Evolutionary conservation across 192 early-diverging fungal species (phyloP).

Genomic region (Dissophora ornata): DNA sequence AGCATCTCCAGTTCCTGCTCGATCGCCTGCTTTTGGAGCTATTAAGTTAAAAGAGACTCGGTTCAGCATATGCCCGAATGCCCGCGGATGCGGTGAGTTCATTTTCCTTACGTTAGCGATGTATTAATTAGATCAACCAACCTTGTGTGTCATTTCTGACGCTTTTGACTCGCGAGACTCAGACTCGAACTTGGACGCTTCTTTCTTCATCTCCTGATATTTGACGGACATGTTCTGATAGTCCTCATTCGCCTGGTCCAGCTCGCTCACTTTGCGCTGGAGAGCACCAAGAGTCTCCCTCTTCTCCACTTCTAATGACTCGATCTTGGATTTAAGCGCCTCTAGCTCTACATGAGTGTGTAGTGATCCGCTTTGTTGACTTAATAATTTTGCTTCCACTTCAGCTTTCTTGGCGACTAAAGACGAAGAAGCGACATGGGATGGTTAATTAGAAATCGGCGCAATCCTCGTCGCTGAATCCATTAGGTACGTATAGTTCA

Average conservation of each 20-base stretch:
- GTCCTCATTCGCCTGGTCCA: constrained; percentile 40
- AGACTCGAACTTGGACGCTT: constrained; percentile 31
- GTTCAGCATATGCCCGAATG: no score
- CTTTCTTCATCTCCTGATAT: constrained; percentile 44
- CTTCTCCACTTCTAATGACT: constrained; percentile 38
- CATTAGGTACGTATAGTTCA: no score
- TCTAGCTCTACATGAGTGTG: constrained; percentile 32
- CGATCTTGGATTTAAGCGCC: constrained; percentile 18
- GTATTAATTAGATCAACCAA: no score
- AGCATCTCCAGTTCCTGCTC: constrained; percentile 72
- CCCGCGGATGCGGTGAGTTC: no score
- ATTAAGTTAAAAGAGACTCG: background rate
- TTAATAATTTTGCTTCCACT: constrained; percentile 18
- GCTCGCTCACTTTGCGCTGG: constrained; percentile 39
- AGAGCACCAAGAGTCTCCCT: constrained; percentile 31
- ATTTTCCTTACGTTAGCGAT: no score
- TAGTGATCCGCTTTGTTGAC: constrained; percentile 39
- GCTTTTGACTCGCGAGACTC: constrained; percentile 47
- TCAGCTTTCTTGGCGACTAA: constrained; percentile 29
- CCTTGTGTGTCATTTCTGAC: constrained; percentile 43
- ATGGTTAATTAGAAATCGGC: no score
- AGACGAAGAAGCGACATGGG: background rate
- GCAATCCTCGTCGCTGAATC: no score
- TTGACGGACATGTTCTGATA: constrained; percentile 26
- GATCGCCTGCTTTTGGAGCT: constrained; percentile 51